These are phyloP conservation scores for Candida nemodendra DNA, from an alignment of 805 yeast species.

Conservation along the genomic window DNA sequence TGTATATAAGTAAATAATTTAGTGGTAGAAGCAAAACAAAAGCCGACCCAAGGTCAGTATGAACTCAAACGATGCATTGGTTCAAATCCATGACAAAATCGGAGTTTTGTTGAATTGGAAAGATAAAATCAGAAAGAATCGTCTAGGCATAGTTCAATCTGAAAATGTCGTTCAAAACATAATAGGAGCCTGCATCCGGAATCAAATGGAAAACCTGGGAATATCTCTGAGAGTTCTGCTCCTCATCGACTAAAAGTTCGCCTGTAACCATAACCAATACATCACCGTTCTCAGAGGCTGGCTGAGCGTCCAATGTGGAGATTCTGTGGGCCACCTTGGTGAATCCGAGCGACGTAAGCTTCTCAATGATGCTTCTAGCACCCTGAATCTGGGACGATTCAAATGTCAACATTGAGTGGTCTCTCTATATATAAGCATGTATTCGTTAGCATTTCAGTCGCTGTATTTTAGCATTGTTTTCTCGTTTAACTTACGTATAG, in stretches of 20 bases:
- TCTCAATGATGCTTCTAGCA: constrained; percentile 88
- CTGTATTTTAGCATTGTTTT: too few relatives aligned
- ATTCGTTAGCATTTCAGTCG: too few relatives aligned
- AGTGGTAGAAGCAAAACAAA: too few relatives aligned
- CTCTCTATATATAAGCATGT: constrained; percentile 56
- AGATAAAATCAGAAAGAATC: constrained; percentile 1
- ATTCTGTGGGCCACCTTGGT: constrained; percentile 90
- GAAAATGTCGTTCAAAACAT: constrained; percentile 94
- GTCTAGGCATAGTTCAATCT: constrained; percentile 78
- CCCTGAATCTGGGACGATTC: constrained; percentile 96
- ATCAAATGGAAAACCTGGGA: constrained; percentile 97
- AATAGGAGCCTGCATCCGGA: constrained; percentile 89
- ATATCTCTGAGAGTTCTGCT: constrained; percentile 92
- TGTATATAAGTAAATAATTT: too few relatives aligned
- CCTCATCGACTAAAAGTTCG: constrained; percentile 88
- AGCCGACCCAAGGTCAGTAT: too few relatives aligned
- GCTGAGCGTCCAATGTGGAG: constrained; percentile 96
- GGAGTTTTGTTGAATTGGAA: too few relatives aligned
- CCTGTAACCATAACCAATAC: constrained; percentile 98
- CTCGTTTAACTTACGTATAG: constrained; percentile 55
- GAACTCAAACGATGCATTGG: too few relatives aligned
- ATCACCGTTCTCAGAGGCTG: constrained; percentile 89
- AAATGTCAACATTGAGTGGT: constrained; percentile 95
- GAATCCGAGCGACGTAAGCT: constrained; percentile 85
- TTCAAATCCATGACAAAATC: too few relatives aligned